Percentiles rank a stretch among this genome's conserved stretches.
These are phyloP conservation scores for Balakata baccata DNA, from an alignment of 345 rosid genomes.

Conservation along the genomic window DNA sequence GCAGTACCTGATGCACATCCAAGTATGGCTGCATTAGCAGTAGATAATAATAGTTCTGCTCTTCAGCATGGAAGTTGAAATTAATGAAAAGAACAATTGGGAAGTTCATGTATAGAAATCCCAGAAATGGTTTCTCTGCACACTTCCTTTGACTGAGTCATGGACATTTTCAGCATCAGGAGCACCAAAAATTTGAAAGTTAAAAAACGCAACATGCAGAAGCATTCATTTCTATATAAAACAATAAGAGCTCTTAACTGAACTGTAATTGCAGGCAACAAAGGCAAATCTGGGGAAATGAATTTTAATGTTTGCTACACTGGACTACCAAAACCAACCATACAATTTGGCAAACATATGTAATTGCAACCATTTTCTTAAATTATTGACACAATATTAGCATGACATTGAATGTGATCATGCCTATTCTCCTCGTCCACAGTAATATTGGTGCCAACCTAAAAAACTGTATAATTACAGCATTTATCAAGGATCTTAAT, in stretches of 20 bases:
- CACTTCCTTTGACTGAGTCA: too few species aligned
- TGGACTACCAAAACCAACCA: not conserved
- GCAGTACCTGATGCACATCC: constrained; percentile 29
- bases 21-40: not conserved
- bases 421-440: not conserved
- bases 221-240: too few species aligned
- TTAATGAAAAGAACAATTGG: too few species aligned
- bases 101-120: too few species aligned
- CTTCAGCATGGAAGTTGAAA: too few species aligned
- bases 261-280: not conserved
- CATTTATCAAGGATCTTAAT: not conserved
- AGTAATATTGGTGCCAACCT: not conserved
- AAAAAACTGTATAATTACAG: not conserved
- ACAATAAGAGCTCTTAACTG: too few species aligned
- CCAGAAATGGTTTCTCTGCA: too few species aligned
- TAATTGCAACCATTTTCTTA: not conserved
- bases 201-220: too few species aligned
- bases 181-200: too few species aligned
- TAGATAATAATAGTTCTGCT: too few species aligned
- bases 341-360: not conserved
- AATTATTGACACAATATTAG: not conserved
- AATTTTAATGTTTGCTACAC: not conserved
- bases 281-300: too few species aligned
- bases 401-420: not conserved
- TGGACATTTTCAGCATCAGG: too few species aligned